Base-by-base conservation (phyloP, 768 basidiomycete species). In the Myochromella boudieri region DNA sequence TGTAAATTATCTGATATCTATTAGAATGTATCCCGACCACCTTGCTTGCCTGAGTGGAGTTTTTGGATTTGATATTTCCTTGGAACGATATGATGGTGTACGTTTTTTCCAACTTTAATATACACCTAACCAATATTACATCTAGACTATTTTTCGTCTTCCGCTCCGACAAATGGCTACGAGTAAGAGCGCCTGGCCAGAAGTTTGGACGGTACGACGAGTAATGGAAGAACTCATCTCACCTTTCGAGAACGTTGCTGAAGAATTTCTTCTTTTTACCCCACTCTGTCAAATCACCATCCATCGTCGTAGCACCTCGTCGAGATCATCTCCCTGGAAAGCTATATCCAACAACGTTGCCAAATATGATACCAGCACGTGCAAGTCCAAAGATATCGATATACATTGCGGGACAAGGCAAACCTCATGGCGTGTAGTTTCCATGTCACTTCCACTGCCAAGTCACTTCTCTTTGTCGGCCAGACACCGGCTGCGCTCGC, bases 131-230 rank as follows among this genome's bases (percentile, higher is more conserved):
- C 3, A 17, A 21, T 33, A 25, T 6, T n/a, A 5, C 29, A 34
- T 3, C 11, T 36, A 76, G 75, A 76, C 75, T n/a, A 44, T 77
- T 14, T 78, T 79, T 53, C 59, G 71, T 4, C 63, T 78, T 18
- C 77, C 78, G 24, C 60, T 78, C 14, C 63, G 76, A 24, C 63
- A 58, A 6, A 7, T 43, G 14, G 31, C 44, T 70, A 15, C 42
- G 55, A 25, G 56, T 46, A 14, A 15, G 40, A 1, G 59, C 61
- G 6, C 47, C 49, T 4, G 56, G 70, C 14, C 60, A 8, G 51
- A 53, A 3, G 38, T 41, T 34, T 68, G 66, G 55, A 53, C 60
- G 6, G 22, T 58, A 0, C 45, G 49, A 4, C 37, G 56, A 11
- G 51, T 72, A 18, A 17, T 48, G 25, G 37, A 53, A 1, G 53